Percentiles rank a stretch among this genome's conserved stretches.
phyloP scores from a whole-genome alignment of 148 eudicot species.

The Limonium bicolor region DNA sequence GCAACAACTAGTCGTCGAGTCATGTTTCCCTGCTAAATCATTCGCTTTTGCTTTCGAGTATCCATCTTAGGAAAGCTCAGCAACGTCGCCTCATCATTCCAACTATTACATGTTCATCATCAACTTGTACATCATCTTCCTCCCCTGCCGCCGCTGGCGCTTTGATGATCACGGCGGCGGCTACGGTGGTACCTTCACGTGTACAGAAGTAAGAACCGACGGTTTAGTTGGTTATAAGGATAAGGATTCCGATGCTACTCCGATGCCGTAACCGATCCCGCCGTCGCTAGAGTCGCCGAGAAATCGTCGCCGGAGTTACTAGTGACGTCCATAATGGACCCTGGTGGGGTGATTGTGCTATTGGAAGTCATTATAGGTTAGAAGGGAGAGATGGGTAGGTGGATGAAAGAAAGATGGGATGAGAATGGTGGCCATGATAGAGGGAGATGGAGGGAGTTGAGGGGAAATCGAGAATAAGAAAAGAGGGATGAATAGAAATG shows the following conservation, averaged over 20 bases:
- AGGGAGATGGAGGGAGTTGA: background rate
- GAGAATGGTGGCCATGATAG: background rate
- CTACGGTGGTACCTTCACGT: conserved; percentile 15
- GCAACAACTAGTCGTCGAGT: conserved; percentile 39
- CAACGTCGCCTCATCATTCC: conserved; percentile 68
- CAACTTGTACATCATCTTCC: background rate
- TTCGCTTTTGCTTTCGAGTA: conserved; percentile 51
- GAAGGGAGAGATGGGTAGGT: too few relatives aligned
- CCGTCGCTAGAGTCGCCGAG: conserved; percentile 26
- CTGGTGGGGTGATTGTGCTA: too few relatives aligned
- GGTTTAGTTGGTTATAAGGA: conserved; percentile 77
- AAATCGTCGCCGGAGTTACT: conserved; percentile 23
- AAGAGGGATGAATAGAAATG: background rate
- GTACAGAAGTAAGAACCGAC: conserved; percentile 75
- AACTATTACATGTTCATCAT: conserved; percentile 23
- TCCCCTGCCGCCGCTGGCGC: background rate
- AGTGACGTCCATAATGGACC: conserved; percentile 7
- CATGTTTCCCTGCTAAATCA: conserved; percentile 20
- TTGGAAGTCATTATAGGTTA: too few relatives aligned
- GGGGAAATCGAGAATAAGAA: background rate
- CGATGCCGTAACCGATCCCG: conserved; percentile 75
- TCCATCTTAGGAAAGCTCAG: conserved; percentile 49
- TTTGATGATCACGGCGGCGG: background rate
- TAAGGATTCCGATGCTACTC: conserved; percentile 70
- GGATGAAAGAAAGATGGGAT: too few relatives aligned